Percentiles rank a stretch among this genome's conserved stretches.
Evolutionary conservation across 2,329 filamentous ascomycete genomes (phyloP).

Genomic region (Proliferodiscus dingleyae): DNA sequence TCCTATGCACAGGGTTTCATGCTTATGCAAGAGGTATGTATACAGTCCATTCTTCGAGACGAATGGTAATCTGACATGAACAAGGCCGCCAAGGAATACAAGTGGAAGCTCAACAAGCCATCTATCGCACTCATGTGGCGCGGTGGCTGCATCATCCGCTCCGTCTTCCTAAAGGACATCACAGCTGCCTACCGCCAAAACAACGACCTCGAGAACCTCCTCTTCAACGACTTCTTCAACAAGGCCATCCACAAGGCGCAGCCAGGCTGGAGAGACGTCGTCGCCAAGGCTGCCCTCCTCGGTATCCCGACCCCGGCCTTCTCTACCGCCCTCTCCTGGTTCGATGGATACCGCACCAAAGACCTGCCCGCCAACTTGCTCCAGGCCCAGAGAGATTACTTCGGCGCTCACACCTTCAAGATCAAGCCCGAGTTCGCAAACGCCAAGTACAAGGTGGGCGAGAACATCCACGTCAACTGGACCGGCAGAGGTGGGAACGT

Average conservation of each 20-base stretch:
- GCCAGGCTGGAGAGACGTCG: slow-evolving; percentile 84
- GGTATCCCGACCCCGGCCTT: slow-evolving; percentile 96
- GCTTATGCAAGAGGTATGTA: slow-evolving; percentile 91
- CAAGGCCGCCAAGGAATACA: slow-evolving; percentile 89
- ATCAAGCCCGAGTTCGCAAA: slow-evolving; percentile 77
- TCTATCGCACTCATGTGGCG: slow-evolving; percentile 99
- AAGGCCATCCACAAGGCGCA: slow-evolving; percentile 97
- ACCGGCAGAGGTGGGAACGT: slow-evolving; percentile 96
- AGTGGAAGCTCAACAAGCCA: slow-evolving; percentile 99
- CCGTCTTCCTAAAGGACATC: slow-evolving; percentile 99
- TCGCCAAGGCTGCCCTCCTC: slow-evolving; percentile 86
- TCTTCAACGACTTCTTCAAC: slow-evolving; percentile 99
- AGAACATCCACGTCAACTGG: slow-evolving; percentile 99
- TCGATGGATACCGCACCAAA: slow-evolving; percentile 96
- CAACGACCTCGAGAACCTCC: slow-evolving; percentile 92
- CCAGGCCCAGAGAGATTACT: slow-evolving; percentile 99
- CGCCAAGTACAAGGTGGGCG: slow-evolving; percentile 74
- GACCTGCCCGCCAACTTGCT: slow-evolving; percentile 96
- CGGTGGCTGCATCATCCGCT: slow-evolving; percentile 99
- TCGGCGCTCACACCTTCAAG: slow-evolving; percentile 87
- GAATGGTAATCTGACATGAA: slow-evolving; percentile 21
- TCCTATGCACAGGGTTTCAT: slow-evolving; percentile 99
- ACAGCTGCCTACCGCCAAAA: slow-evolving; percentile 92
- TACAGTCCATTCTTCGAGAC: neutral
- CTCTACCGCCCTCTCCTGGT: slow-evolving; percentile 96